Evolutionary conservation across 1,139 yeast species (phyloP).

Genomic region (Saccharomyces hybrid): DNA sequence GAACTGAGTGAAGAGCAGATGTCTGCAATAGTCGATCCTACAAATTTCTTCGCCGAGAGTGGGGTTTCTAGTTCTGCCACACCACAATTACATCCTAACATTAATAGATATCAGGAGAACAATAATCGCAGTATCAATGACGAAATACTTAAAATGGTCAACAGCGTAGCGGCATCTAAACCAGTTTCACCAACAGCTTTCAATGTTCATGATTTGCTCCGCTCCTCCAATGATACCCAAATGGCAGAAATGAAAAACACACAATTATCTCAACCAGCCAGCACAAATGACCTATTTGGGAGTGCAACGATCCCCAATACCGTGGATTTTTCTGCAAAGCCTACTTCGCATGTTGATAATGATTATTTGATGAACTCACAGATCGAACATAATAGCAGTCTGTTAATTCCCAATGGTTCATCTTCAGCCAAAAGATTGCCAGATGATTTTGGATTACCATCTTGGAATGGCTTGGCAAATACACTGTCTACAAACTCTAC

Average conservation of each 20-base stretch:
- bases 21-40: background rate
- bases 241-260: background rate
- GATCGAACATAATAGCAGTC: background rate
- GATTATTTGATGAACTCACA: background rate
- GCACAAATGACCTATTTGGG: background rate
- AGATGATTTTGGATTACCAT: conserved; percentile 1
- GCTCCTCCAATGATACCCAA: conserved; percentile 4
- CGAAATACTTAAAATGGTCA: conserved; percentile 24
- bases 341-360: background rate
- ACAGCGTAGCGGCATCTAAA: conserved; percentile 22
- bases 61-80: background rate
- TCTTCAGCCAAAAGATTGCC: background rate
- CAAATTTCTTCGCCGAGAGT: background rate
- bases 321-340: background rate
- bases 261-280: background rate
- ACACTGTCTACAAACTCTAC: background rate
- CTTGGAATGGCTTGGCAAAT: conserved; percentile 4
- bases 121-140: conserved; percentile 13
- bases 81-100: conserved; percentile 3
- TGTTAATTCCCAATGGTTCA: conserved; percentile 2
- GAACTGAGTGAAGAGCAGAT: background rate
- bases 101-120: conserved; percentile 1
- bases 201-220: conserved; percentile 12
- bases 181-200: conserved; percentile 17
- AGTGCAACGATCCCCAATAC: background rate